Conservation (phyloP, 2,329 filamentous ascomycete species). For the Hypoxylon sp. region DNA sequence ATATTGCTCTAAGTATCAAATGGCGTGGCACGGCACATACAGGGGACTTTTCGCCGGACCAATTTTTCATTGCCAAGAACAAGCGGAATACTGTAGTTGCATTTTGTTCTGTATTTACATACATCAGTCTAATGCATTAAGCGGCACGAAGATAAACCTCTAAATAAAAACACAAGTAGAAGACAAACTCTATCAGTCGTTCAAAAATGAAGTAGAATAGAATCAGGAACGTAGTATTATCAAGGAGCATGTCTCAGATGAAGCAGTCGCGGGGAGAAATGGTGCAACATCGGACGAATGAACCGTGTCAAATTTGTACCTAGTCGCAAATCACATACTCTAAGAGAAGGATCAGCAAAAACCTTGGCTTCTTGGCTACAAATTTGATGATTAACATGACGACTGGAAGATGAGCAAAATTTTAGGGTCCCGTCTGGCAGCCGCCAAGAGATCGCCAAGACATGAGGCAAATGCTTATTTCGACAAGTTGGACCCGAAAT, state of each 20-base stretch:
- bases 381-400: slow-evolving; percentile 26
- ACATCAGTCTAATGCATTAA: neutral
- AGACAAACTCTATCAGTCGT: neutral
- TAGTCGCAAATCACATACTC: neutral
- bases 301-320: neutral
- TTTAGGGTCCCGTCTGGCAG: slow-evolving; percentile 32
- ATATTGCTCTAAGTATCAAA: neutral
- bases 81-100: neutral
- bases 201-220: neutral
- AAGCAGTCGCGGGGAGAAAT: slow-evolving; percentile 4
- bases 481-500: slow-evolving; percentile 33
- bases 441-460: slow-evolving; percentile 55
- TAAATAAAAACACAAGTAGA: neutral
- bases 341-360: slow-evolving; percentile 21
- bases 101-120: neutral
- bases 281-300: slow-evolving; percentile 20
- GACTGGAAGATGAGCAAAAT: slow-evolving; percentile 28
- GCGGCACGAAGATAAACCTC: neutral
- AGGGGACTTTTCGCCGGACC: neutral
- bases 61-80: neutral
- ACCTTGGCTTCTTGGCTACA: neutral
- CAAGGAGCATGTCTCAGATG: slow-evolving; percentile 11
- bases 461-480: slow-evolving; percentile 52
- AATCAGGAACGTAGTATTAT: slow-evolving; percentile 12
- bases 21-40: neutral